phyloP scores from a whole-genome alignment of 805 yeast species.

The Ogataea parapolymorpha region DNA sequence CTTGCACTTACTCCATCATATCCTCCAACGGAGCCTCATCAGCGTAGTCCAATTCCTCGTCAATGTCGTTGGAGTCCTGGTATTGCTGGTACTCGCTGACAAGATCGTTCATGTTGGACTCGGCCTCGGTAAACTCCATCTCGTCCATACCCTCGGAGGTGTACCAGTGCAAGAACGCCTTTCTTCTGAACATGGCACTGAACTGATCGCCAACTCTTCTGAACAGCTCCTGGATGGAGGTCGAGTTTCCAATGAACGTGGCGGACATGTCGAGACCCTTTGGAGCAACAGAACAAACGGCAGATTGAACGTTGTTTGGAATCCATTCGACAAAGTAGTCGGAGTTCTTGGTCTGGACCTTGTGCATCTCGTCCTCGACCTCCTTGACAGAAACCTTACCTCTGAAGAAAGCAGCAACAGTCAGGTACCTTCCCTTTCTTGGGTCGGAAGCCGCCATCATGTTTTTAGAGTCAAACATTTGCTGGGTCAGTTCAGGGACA shows the following conservation, averaged over 20 bases:
- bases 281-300: constrained; percentile 90
- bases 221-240: constrained; percentile 88
- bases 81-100: constrained; percentile 90
- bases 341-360: constrained; percentile 76
- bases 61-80: constrained; percentile 78
- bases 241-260: constrained; percentile 89
- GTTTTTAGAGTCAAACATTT: constrained; percentile 86
- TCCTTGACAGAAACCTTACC: constrained; percentile 91
- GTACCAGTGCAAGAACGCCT: constrained; percentile 96
- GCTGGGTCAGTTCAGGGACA: constrained; percentile 91
- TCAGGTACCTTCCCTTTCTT: constrained; percentile 82
- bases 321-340: constrained; percentile 93
- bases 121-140: constrained; percentile 91
- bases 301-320: constrained; percentile 92
- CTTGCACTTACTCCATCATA: constrained; percentile 31
- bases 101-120: constrained; percentile 84
- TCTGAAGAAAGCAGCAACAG: constrained; percentile 92
- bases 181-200: constrained; percentile 87
- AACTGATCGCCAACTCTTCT: constrained; percentile 88
- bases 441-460: constrained; percentile 98
- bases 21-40: constrained; percentile 62
- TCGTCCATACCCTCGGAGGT: constrained; percentile 96
- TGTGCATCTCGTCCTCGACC: constrained; percentile 90
- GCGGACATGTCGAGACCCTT: constrained; percentile 84
- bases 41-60: constrained; percentile 68